Conservation (phyloP, 768 basidiomycete genomes). For the Leccinum broughii region DNA sequence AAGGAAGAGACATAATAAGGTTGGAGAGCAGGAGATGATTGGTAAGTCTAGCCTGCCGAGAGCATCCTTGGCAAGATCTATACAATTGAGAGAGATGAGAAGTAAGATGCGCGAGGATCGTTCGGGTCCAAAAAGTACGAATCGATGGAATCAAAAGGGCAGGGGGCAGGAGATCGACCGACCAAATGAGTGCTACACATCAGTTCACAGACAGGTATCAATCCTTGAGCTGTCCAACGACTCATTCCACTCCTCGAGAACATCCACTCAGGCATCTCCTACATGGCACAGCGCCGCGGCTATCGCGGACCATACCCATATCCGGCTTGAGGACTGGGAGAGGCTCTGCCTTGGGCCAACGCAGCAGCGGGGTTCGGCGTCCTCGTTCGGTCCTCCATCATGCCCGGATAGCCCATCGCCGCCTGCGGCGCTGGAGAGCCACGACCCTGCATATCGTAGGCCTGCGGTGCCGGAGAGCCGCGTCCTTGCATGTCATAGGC, state of each 20-base stretch:
- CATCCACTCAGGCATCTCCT: conserved; percentile 9
- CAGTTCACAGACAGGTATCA: conserved; percentile 18
- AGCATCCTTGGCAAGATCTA: conserved; percentile 26
- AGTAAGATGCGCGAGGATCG: conserved; percentile 22
- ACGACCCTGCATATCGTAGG: conserved; percentile 38
- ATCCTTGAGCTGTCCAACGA: conserved; percentile 16
- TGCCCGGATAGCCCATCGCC: conserved; percentile 37
- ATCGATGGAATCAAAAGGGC: conserved; percentile 9
- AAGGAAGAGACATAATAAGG: neutral
- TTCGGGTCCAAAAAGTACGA: conserved; percentile 11
- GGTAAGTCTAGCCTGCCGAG: conserved; percentile 19
- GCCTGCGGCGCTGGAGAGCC: conserved; percentile 45
- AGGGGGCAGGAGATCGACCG: conserved; percentile 11
- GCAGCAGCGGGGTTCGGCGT: conserved; percentile 30
- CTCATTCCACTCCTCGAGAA: conserved; percentile 10
- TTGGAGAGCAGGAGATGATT: conserved; percentile 13
- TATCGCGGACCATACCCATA: conserved; percentile 43
- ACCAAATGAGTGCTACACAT: conserved; percentile 31
- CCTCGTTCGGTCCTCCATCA: conserved; percentile 29
- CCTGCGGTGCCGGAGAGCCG: conserved; percentile 44
- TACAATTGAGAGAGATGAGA: conserved; percentile 17
- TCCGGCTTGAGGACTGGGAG: conserved; percentile 49
- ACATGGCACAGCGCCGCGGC: neutral
- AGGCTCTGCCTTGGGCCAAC: conserved; percentile 34
- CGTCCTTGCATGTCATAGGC: conserved; percentile 40